Percentiles rank a stretch among this genome's conserved stretches.
Evolutionary conservation across 345 rosid genomes (phyloP).

Genomic region (Stellera chamaejasme): DNA sequence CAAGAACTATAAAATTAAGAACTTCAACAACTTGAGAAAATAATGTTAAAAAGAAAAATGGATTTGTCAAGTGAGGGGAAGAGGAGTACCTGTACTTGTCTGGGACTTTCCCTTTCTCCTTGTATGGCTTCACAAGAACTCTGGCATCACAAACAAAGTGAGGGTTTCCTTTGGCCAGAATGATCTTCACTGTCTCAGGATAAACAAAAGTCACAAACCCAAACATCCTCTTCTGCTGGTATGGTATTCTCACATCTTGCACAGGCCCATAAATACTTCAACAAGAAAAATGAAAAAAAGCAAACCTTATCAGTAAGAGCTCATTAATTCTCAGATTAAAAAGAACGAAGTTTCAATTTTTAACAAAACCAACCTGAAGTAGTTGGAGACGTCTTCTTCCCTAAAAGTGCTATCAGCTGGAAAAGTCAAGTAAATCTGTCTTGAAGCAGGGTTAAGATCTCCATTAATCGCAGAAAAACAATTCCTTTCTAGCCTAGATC

Average conservation of each 20-base stretch:
- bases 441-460: conserved; percentile 74
- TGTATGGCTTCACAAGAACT: conserved; percentile 91
- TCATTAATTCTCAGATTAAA: too few species aligned
- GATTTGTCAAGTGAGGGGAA: background rate
- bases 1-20: background rate
- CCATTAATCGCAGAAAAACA: conserved; percentile 35
- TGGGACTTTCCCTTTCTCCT: conserved; percentile 92
- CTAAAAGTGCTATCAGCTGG: conserved; percentile 94
- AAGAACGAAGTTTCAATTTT: conserved; percentile 4
- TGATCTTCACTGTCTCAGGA: conserved; percentile 87
- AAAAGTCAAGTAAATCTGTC: conserved; percentile 94
- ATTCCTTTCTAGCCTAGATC: conserved; percentile 73
- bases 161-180: conserved; percentile 86
- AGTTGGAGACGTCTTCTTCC: conserved; percentile 86
- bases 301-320: background rate
- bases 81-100: conserved; percentile 70
- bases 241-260: conserved; percentile 94
- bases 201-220: conserved; percentile 85
- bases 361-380: conserved; percentile 53
- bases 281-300: conserved; percentile 5
- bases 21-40: too few species aligned
- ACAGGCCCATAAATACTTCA: conserved; percentile 81
- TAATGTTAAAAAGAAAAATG: background rate
- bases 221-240: conserved; percentile 96
- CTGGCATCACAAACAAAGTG: conserved; percentile 91